phyloP scores from a whole-genome alignment of 768 basidiomycete species.

The Serendipita sp. region DNA sequence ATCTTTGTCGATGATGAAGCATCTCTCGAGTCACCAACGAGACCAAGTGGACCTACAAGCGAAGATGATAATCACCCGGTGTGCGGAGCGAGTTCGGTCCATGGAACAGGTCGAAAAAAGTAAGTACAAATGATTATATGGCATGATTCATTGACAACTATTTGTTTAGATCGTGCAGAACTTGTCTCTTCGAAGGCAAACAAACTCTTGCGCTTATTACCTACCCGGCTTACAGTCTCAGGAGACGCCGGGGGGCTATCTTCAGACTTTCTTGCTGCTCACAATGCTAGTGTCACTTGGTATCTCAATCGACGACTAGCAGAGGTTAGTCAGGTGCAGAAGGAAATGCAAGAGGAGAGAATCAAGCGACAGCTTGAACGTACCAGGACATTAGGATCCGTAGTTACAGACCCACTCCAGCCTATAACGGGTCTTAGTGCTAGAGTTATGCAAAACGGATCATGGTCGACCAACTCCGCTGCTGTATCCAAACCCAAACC shows the following conservation, averaged over 20 bases:
- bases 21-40: constrained; percentile 77
- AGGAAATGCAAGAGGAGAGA: constrained; percentile 88
- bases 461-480: constrained; percentile 7
- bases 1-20: constrained; percentile 47
- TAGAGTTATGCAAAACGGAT: not conserved
- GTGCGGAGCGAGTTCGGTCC: constrained; percentile 71
- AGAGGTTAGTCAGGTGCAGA: constrained; percentile 60
- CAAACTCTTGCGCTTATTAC: constrained; percentile 52
- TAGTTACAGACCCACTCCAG: constrained; percentile 11
- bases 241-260: constrained; percentile 31
- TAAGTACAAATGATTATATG: constrained; percentile 26
- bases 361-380: constrained; percentile 76
- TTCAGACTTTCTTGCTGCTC: constrained; percentile 67
- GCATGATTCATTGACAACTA: constrained; percentile 10
- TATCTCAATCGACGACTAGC: constrained; percentile 71
- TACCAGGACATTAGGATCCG: constrained; percentile 64
- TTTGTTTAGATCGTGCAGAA: constrained; percentile 42
- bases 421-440: not conserved
- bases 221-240: constrained; percentile 48
- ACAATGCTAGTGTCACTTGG: constrained; percentile 86
- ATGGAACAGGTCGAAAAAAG: constrained; percentile 83
- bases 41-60: constrained; percentile 94
- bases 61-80: constrained; percentile 66
- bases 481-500: constrained; percentile 11
- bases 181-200: constrained; percentile 47